phyloP scores from a whole-genome alignment of 192 early-diverging fungal species.

The Funneliformis mosseae region DNA sequence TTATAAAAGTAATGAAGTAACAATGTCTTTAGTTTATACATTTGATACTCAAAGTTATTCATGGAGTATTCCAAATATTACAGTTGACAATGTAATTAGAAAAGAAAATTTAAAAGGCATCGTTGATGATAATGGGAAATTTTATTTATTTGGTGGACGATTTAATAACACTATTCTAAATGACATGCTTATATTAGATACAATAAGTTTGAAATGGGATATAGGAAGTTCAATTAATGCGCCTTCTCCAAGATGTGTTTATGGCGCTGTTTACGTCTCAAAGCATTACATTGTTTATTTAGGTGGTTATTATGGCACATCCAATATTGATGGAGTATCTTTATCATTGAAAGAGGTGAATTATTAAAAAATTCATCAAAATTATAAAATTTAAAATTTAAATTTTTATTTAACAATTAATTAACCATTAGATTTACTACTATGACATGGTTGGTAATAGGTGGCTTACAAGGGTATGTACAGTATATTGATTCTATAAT shows the following conservation, averaged over 20 bases:
- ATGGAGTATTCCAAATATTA: neutral
- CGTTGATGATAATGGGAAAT: neutral
- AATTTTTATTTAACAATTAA: too few relatives aligned
- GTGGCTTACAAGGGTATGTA: too few relatives aligned
- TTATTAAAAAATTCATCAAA: too few relatives aligned
- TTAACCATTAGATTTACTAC: too few relatives aligned
- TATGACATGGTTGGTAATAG: too few relatives aligned
- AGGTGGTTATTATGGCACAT: neutral
- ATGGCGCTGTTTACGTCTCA: neutral
- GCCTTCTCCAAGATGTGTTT: neutral
- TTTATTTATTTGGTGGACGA: neutral
- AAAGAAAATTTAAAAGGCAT: neutral
- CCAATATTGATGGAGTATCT: too few relatives aligned
- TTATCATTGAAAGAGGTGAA: too few relatives aligned
- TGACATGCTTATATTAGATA: neutral
- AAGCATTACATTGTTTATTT: neutral
- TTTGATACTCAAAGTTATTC: neutral
- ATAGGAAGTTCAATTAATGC: too few relatives aligned
- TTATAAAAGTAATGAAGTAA: neutral
- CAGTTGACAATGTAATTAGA: too few relatives aligned
- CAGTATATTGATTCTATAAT: too few relatives aligned
- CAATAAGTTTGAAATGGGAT: neutral
- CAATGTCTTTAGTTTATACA: neutral
- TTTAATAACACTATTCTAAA: neutral
- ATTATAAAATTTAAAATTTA: too few relatives aligned